Evolutionary conservation across 129 eudicot species (phyloP).

Genomic region (Pittosporum tobira): DNA sequence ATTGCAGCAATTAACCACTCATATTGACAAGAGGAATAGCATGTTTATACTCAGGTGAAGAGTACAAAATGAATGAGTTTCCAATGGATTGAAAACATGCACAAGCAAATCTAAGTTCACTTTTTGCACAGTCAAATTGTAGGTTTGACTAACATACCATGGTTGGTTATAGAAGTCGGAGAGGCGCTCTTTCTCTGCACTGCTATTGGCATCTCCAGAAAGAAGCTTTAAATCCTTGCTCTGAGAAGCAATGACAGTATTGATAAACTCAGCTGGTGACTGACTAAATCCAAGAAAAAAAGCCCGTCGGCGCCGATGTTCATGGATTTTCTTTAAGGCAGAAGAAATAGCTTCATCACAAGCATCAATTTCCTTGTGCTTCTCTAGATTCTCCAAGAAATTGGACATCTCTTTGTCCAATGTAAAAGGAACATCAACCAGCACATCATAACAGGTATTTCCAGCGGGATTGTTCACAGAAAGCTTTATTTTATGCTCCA

Average conservation of each 20-base stretch:
- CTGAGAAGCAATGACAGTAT: constrained; percentile 65
- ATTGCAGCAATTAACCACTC: not conserved
- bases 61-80: not conserved
- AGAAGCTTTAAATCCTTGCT: constrained; percentile 66
- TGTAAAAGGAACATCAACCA: constrained; percentile 61
- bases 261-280: constrained; percentile 75
- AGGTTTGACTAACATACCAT: constrained; percentile 34
- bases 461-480: constrained; percentile 60
- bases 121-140: not conserved
- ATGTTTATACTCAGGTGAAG: not conserved
- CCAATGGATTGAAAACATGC: not conserved
- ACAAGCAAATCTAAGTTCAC: not conserved
- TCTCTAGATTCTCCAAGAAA: constrained; percentile 53
- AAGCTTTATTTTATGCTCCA: constrained; percentile 73
- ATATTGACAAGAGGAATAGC: not conserved
- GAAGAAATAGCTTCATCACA: constrained; percentile 60
- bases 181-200: constrained; percentile 52
- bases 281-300: constrained; percentile 91
- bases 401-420: constrained; percentile 52
- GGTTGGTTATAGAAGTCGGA: constrained; percentile 66
- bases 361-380: constrained; percentile 58
- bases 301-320: constrained; percentile 62
- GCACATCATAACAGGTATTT: constrained; percentile 77
- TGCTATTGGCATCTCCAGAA: constrained; percentile 56
- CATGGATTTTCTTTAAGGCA: constrained; percentile 68